phyloP scores from a whole-genome alignment of 2,329 filamentous ascomycete species.

The Lasiodiplodia sp. region DNA sequence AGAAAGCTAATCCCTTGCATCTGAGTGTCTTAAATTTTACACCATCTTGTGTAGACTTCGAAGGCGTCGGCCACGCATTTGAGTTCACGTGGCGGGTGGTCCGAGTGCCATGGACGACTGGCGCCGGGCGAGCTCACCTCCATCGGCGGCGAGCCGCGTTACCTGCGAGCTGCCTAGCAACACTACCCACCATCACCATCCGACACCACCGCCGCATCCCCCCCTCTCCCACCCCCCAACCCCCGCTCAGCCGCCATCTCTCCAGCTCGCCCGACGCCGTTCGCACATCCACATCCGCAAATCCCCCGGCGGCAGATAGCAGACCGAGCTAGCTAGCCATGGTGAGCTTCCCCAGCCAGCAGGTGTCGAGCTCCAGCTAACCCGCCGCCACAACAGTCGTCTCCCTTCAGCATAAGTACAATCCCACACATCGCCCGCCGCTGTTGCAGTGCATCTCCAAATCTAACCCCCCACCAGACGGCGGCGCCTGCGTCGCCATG shows the following conservation, averaged over 20 bases:
- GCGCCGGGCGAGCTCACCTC: constrained; percentile 17
- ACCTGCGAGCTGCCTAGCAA: constrained; percentile 27
- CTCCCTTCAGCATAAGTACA: constrained; percentile 95
- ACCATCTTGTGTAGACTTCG: not conserved
- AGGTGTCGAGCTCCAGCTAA: constrained; percentile 40
- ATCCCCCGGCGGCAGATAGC: constrained; percentile 3
- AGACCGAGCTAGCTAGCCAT: constrained; percentile 38
- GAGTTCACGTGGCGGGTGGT: constrained; percentile 21
- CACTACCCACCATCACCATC: constrained; percentile 32
- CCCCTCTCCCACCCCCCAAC: constrained; percentile 27
- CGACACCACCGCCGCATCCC: constrained; percentile 30
- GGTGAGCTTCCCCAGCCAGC: constrained; percentile 42
- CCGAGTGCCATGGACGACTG: not conserved
- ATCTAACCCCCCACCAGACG: constrained; percentile 59
- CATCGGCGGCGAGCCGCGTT: constrained; percentile 24
- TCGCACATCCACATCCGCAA: constrained; percentile 8
- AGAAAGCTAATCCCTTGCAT: rapidly evolving
- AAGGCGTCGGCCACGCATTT: not conserved
- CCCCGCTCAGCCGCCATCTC: constrained; percentile 13
- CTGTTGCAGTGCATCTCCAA: constrained; percentile 13
- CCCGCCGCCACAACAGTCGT: constrained; percentile 65
- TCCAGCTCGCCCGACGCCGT: not conserved
- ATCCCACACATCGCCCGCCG: constrained; percentile 33
- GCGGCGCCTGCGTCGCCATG: constrained; percentile 97
- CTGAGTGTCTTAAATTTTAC: not conserved